Evolutionary conservation across 257 asterid species (phyloP).

Genomic region (Solanum habrochaites): DNA sequence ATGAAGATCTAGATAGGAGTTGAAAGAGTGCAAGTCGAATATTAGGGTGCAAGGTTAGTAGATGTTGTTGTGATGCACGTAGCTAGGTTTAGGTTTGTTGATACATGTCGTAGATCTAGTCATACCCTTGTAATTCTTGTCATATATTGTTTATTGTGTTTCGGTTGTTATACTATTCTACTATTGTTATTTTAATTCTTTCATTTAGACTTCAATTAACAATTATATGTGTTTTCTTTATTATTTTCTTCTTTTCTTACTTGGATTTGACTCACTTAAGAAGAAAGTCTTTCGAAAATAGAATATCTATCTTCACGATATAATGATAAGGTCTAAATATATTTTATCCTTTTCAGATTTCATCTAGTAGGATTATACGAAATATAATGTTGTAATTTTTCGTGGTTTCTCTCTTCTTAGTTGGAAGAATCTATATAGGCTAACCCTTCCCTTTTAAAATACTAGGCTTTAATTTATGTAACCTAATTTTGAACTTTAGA

Average conservation of each 20-base stretch:
- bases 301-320: too few species aligned
- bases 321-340: fast-evolving
- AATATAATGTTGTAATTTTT: too few species aligned
- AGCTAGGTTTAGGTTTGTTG: too few species aligned
- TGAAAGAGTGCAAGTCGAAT: too few species aligned
- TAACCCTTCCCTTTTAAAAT: not conserved
- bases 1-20: not conserved
- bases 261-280: not conserved
- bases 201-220: not conserved
- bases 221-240: too few species aligned
- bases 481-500: not conserved
- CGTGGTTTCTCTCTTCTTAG: not conserved
- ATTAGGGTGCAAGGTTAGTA: too few species aligned
- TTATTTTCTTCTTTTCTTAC: not conserved
- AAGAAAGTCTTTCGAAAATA: fast-evolving
- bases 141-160: not conserved
- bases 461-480: not conserved
- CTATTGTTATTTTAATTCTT: not conserved
- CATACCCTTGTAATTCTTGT: not conserved
- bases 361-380: not conserved
- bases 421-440: not conserved
- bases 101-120: not conserved
- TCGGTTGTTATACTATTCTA: too few species aligned
- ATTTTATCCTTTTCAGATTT: not conserved
- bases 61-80: too few species aligned